Conservation (phyloP, 129 eudicot genomes). For the Centrapalus pauciflorus region DNA sequence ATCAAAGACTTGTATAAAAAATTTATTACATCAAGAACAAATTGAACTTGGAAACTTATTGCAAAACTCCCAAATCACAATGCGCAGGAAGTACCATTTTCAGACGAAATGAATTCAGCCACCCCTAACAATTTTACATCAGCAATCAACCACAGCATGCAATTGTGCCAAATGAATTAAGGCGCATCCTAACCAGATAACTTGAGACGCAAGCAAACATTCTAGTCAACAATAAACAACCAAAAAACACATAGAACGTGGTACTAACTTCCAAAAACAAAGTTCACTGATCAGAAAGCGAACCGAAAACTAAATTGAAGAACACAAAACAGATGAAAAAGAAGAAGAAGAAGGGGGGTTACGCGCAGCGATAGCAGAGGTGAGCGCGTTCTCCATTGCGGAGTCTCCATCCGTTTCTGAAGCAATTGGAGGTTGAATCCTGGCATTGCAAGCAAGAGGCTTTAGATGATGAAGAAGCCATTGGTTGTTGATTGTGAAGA, state of each 20-base stretch:
- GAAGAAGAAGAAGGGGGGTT: constrained; percentile 1
- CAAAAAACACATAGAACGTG: neutral
- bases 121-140: neutral
- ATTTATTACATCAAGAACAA: neutral
- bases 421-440: constrained; percentile 35
- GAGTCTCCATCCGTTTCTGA: constrained; percentile 62
- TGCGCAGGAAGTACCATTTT: neutral
- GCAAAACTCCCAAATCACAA: constrained; percentile 4
- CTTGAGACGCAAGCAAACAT: constrained; percentile 18
- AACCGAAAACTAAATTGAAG: neutral
- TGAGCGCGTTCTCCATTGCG: constrained; percentile 59
- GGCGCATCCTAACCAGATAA: neutral
- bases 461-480: constrained; percentile 42
- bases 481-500: neutral
- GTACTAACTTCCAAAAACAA: neutral
- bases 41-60: neutral
- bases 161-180: neutral
- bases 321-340: neutral
- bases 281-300: neutral
- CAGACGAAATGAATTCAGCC: neutral
- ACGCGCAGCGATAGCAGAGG: constrained; percentile 74
- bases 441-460: constrained; percentile 51
- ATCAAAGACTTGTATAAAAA: neutral
- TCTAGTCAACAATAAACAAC: neutral
- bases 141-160: constrained; percentile 15